Evolutionary conservation across 2,329 filamentous ascomycete species (phyloP).

Genomic region (Thielaviopsis musarum): DNA sequence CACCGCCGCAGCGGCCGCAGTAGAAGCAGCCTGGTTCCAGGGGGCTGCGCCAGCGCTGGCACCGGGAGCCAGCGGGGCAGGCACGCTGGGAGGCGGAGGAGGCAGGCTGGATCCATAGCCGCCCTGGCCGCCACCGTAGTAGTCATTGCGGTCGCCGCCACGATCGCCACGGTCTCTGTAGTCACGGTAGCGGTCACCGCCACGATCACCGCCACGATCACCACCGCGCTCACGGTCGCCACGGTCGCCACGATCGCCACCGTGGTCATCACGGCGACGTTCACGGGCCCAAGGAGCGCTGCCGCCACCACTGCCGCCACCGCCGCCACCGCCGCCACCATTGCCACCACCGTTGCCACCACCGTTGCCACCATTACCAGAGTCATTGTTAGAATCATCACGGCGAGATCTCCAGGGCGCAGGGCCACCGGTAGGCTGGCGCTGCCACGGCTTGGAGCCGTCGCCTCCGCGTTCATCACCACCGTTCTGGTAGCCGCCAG

Average conservation of each 20-base stretch:
- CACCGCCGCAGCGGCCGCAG: constrained; percentile 11
- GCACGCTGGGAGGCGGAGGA: constrained; percentile 13
- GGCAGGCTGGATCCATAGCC: constrained; percentile 7
- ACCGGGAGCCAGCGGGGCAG: constrained; percentile 21
- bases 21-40: constrained; percentile 42
- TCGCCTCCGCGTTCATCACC: constrained; percentile 27
- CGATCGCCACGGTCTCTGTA: not conserved
- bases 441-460: constrained; percentile 73
- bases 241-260: not conserved
- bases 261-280: constrained; percentile 27
- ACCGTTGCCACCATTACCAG: constrained; percentile 24
- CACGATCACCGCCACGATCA: constrained; percentile 14
- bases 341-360: constrained; percentile 37
- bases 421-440: constrained; percentile 65
- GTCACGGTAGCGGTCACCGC: constrained; percentile 16
- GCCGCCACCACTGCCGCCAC: constrained; percentile 22
- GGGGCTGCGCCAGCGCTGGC: constrained; percentile 25
- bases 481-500: constrained; percentile 41
- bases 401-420: constrained; percentile 58
- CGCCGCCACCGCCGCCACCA: constrained; percentile 25
- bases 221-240: constrained; percentile 6
- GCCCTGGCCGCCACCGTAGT: constrained; percentile 15
- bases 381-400: constrained; percentile 32
- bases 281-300: constrained; percentile 17
- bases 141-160: constrained; percentile 11